Evolutionary conservation across 73 alveolate species (phyloP).

Genomic region (Effrenium voratum): DNA sequence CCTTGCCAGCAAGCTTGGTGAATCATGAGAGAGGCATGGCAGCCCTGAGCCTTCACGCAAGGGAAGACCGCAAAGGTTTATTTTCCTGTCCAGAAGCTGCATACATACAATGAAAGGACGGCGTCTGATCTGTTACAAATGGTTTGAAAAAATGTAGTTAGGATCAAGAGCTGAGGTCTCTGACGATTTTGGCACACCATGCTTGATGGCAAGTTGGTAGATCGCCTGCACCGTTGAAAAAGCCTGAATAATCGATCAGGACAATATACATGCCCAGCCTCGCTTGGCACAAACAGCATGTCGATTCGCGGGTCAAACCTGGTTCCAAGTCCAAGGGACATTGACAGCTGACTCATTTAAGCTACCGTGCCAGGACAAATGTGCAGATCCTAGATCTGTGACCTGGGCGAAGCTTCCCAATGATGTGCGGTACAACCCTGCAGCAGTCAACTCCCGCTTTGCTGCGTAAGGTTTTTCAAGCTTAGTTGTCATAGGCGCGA

Average conservation of each 20-base stretch:
- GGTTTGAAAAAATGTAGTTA: no score
- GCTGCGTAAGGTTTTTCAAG: no score
- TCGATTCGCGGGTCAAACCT: constrained; percentile 87
- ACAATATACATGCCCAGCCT: neutral
- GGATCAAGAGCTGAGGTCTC: no score
- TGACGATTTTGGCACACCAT: constrained; percentile 19
- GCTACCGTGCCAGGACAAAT: constrained; percentile 32
- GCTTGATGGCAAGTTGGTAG: constrained; percentile 33
- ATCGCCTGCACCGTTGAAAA: constrained; percentile 1
- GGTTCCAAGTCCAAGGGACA: neutral
- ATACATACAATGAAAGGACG: no score
- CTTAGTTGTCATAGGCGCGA: no score
- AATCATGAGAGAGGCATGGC: neutral
- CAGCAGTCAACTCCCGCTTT: neutral
- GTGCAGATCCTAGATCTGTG: constrained; percentile 81
- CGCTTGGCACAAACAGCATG: constrained; percentile 79
- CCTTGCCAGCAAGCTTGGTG: constrained; percentile 8
- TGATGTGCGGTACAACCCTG: neutral
- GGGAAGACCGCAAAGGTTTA: constrained; percentile 57
- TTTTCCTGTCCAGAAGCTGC: constrained; percentile 56
- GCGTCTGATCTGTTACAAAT: no score
- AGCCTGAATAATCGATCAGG: neutral
- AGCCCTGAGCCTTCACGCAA: constrained; percentile 45
- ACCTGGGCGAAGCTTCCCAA: neutral
- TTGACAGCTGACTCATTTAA: neutral